phyloP scores from a whole-genome alignment of 768 basidiomycete genomes.

The Kwoniella sp. region DNA sequence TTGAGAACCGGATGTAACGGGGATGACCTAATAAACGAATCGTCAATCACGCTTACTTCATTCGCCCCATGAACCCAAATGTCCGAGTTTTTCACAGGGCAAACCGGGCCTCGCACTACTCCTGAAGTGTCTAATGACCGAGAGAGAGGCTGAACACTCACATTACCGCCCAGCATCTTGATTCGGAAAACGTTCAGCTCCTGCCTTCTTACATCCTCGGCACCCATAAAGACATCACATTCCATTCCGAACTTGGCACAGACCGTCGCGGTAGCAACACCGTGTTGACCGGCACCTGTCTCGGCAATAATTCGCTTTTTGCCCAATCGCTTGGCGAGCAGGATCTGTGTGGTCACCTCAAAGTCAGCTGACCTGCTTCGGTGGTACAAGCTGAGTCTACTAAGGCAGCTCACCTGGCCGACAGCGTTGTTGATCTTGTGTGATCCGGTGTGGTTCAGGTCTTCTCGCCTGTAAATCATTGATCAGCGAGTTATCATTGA shows the following conservation, averaged over 20 bases:
- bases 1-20: constrained; percentile 88
- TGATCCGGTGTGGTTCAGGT: constrained; percentile 88
- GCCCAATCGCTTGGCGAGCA: constrained; percentile 88
- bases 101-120: too few relatives aligned
- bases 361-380: not conserved
- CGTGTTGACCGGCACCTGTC: constrained; percentile 98
- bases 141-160: constrained; percentile 15
- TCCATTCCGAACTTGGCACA: constrained; percentile 95
- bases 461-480: constrained; percentile 48
- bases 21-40: constrained; percentile 69
- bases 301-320: constrained; percentile 98
- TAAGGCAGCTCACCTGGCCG: constrained; percentile 69
- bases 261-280: constrained; percentile 97
- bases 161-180: constrained; percentile 90
- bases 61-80: too few relatives aligned
- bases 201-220: constrained; percentile 93
- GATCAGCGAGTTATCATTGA: not conserved
- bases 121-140: too few relatives aligned
- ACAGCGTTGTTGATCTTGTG: constrained; percentile 99
- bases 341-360: constrained; percentile 62
- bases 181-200: constrained; percentile 98
- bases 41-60: too few relatives aligned
- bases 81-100: too few relatives aligned
- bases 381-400: too few relatives aligned
- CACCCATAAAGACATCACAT: constrained; percentile 97